phyloP scores from a whole-genome alignment of 352 stramenopile genomes.

The Globisporangium okanoganense region DNA sequence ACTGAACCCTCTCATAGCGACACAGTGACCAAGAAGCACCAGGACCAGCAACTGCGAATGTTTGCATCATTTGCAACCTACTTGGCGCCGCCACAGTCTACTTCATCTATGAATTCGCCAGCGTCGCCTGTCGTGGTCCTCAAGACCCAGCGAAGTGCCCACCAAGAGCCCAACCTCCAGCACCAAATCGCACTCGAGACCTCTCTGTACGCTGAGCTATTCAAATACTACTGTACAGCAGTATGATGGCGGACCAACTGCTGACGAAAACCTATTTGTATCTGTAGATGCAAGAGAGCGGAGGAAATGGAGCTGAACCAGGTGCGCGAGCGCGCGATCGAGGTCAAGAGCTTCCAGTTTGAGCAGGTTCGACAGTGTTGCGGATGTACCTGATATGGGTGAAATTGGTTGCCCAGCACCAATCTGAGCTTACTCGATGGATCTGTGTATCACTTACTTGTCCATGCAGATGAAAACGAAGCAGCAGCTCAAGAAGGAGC shows the following conservation, averaged over 20 bases:
- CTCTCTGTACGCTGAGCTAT: conserved; percentile 1
- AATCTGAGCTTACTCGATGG: background rate
- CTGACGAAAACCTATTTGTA: background rate
- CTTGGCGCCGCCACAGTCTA: background rate
- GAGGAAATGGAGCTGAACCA: conserved; percentile 8
- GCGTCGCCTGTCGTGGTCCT: background rate
- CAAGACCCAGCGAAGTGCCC: conserved; percentile 1
- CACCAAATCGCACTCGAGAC: conserved; percentile 10
- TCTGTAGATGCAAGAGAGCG: conserved; percentile 6
- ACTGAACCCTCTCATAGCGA: background rate
- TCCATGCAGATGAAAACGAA: conserved; percentile 23
- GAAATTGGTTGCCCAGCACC: background rate
- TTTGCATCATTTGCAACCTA: background rate
- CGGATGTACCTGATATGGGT: background rate
- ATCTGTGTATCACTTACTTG: too few species aligned
- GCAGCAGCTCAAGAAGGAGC: conserved; percentile 17
- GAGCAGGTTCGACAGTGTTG: conserved; percentile 9
- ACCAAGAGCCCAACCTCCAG: background rate
- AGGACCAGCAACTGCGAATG: background rate
- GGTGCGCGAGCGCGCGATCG: conserved; percentile 5
- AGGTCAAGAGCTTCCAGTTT: conserved; percentile 18
- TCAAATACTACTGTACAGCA: too few species aligned
- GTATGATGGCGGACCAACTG: too few species aligned
- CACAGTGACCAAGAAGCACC: background rate
- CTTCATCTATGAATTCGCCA: background rate